phyloP scores from a whole-genome alignment of 2,329 filamentous ascomycete species.

The Elsinoe australis region DNA sequence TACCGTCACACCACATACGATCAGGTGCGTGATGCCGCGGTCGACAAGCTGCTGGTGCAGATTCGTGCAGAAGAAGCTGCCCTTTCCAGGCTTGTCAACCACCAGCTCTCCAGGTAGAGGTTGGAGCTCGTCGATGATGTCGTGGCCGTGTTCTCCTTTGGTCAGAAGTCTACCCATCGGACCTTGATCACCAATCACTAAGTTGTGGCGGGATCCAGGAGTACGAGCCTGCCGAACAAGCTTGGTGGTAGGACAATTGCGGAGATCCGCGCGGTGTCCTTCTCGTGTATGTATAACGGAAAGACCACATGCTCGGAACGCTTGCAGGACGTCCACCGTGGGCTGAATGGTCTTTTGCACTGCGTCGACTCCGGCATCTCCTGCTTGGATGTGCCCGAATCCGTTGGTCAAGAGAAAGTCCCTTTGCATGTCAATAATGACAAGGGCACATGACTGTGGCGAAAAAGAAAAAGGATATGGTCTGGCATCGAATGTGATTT shows the following conservation, averaged over 20 bases:
- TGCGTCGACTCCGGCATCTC: conserved; percentile 32
- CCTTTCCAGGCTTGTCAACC: conserved; percentile 53
- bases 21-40: conserved; percentile 50
- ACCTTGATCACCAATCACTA: conserved; percentile 47
- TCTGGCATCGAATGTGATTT: conserved; percentile 1
- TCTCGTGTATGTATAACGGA: conserved; percentile 45
- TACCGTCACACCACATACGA: conserved; percentile 52
- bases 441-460: conserved; percentile 40
- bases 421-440: conserved; percentile 48
- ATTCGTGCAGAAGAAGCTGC: conserved; percentile 51
- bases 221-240: conserved; percentile 42
- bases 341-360: conserved; percentile 26
- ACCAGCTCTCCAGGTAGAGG: conserved; percentile 47
- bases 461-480: conserved; percentile 46
- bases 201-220: conserved; percentile 38
- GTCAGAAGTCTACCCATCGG: conserved; percentile 48
- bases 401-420: conserved; percentile 45
- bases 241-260: conserved; percentile 47
- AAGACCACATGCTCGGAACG: conserved; percentile 38
- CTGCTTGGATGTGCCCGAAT: conserved; percentile 45
- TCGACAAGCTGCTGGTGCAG: conserved; percentile 48
- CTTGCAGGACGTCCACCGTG: conserved; percentile 32
- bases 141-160: conserved; percentile 49
- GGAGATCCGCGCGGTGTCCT: conserved; percentile 45
- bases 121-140: conserved; percentile 47